phyloP scores from a whole-genome alignment of 371 early-diverging fungal genomes.

The Mortierella sp. region DNA sequence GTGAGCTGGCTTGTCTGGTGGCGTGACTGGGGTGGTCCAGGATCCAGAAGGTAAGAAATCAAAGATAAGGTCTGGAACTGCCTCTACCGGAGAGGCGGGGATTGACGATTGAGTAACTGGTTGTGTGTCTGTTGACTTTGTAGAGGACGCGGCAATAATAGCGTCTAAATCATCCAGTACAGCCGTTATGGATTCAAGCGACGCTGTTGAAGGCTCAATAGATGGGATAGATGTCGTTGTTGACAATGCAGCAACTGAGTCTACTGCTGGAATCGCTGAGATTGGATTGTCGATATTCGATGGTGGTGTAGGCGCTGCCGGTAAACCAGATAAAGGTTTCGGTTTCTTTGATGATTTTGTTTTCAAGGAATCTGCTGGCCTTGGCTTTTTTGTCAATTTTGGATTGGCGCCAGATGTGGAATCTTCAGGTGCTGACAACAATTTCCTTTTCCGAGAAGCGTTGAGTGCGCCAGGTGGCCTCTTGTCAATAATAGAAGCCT shows the following conservation, averaged over 20 bases:
- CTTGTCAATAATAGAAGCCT: conserved; percentile 8
- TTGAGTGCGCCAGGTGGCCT: neutral
- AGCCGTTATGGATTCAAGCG: neutral
- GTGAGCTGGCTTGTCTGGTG: conserved; percentile 24
- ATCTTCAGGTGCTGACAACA: neutral
- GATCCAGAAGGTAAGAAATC: conserved; percentile 23
- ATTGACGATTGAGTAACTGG: neutral
- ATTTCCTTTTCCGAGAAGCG: conserved; percentile 4
- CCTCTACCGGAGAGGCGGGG: conserved; percentile 2
- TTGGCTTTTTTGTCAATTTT: neutral
- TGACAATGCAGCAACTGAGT: neutral
- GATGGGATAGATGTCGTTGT: neutral
- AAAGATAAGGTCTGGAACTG: conserved; percentile 27
- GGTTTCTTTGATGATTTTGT: neutral
- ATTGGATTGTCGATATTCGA: neutral
- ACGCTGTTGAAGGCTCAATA: neutral
- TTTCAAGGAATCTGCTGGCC: neutral
- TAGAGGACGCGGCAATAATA: too few relatives aligned
- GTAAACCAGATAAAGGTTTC: neutral
- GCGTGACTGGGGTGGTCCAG: conserved; percentile 43
- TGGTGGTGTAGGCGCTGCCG: neutral
- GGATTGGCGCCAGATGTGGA: neutral
- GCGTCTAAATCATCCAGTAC: neutral
- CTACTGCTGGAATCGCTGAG: neutral
- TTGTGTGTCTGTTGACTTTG: neutral